A percentile compares a stretch with the other conserved stretches of the same genome.
phyloP scores from a whole-genome alignment of 345 rosid genomes.

The Hypericum androsaemum region DNA sequence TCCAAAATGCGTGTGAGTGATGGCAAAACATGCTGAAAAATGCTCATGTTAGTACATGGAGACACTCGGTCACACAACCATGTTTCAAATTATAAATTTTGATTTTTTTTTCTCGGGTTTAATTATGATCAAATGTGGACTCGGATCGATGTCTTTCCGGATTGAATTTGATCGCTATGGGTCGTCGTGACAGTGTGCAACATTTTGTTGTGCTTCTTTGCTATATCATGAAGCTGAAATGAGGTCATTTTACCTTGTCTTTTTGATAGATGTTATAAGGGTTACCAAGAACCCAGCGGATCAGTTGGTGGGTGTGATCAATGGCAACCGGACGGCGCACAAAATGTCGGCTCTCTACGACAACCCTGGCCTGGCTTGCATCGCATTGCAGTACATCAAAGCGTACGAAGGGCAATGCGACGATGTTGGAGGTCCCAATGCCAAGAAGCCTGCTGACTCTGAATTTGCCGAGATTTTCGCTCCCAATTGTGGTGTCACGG shows the following conservation, averaged over 20 bases:
- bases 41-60: too few species aligned
- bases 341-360: slow-evolving; percentile 38
- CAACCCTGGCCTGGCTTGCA: slow-evolving; percentile 58
- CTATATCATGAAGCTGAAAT: neutral
- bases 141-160: too few species aligned
- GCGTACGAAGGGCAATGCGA: slow-evolving; percentile 54
- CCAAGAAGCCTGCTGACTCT: slow-evolving; percentile 57
- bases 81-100: too few species aligned
- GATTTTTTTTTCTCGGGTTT: too few species aligned
- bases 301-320: slow-evolving; percentile 40
- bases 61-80: too few species aligned
- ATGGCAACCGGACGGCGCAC: slow-evolving; percentile 43
- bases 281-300: slow-evolving; percentile 66
- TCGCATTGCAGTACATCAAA: slow-evolving; percentile 67
- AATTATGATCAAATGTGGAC: too few species aligned
- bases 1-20: too few species aligned
- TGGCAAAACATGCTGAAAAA: too few species aligned
- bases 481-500: slow-evolving; percentile 49
- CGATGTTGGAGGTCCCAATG: slow-evolving; percentile 48
- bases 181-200: neutral
- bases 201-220: neutral
- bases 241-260: neutral
- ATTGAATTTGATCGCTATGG: too few species aligned
- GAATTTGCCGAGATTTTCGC: slow-evolving; percentile 48
- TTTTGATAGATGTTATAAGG: slow-evolving; percentile 22